These are phyloP conservation scores for Blattamonas nauphoetae DNA, from an alignment of 78 protist genomes.

Conservation along the genomic window DNA sequence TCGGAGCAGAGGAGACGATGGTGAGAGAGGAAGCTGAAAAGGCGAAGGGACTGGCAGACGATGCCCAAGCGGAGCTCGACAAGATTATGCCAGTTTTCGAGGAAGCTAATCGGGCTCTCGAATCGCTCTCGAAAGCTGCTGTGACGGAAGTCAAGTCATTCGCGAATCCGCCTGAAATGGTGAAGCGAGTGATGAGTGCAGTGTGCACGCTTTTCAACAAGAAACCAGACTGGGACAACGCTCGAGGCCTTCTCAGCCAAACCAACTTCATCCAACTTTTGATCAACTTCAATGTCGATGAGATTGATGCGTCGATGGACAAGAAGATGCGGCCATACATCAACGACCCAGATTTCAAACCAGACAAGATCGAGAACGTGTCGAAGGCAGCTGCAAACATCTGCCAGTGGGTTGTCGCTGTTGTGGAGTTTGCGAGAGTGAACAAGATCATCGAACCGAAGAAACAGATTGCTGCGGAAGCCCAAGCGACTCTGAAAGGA, in stretches of 20 bases:
- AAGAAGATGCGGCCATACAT: constrained; percentile 13
- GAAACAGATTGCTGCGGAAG: neutral
- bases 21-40: neutral
- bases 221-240: constrained; percentile 21
- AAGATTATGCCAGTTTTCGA: constrained; percentile 16
- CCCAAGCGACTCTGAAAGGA: neutral
- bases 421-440: constrained; percentile 41
- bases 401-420: constrained; percentile 76
- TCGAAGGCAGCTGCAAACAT: constrained; percentile 59
- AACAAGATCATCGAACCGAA: constrained; percentile 23
- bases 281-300: too few species aligned
- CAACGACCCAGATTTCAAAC: constrained; percentile 44
- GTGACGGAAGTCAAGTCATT: constrained; percentile 16
- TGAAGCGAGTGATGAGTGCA: constrained; percentile 19
- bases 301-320: neutral
- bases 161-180: constrained; percentile 12
- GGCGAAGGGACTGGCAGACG: neutral
- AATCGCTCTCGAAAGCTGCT: too few species aligned
- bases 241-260: neutral
- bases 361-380: constrained; percentile 29
- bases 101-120: constrained; percentile 22
- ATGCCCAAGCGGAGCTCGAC: constrained; percentile 30
- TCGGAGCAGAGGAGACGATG: neutral
- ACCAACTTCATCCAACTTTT: neutral
- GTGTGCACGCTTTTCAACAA: constrained; percentile 14